Evolutionary conservation across 2,329 filamentous ascomycete genomes (phyloP).

Genomic region (Penicillium italicum): DNA sequence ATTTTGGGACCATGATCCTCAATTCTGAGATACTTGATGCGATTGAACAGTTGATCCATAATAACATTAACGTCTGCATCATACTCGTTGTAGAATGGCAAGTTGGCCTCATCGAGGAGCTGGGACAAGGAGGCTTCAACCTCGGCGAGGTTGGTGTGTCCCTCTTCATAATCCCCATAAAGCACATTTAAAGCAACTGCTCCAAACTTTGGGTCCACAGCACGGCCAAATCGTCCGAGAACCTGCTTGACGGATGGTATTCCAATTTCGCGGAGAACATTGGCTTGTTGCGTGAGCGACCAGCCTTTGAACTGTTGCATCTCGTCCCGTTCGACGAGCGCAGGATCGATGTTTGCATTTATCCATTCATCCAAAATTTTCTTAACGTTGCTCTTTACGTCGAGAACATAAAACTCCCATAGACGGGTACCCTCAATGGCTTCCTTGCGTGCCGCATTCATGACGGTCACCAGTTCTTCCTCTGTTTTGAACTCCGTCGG

Average conservation of each 20-base stretch:
- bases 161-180: conserved; percentile 63
- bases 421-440: conserved; percentile 74
- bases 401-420: conserved; percentile 90
- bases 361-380: conserved; percentile 70
- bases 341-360: conserved; percentile 32
- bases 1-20: conserved; percentile 86
- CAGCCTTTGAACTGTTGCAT: conserved; percentile 54
- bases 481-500: conserved; percentile 68
- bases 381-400: conserved; percentile 69
- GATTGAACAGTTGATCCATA: conserved; percentile 85
- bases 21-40: conserved; percentile 91
- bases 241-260: conserved; percentile 69
- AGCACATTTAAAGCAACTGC: conserved; percentile 66
- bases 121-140: conserved; percentile 53
- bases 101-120: conserved; percentile 78
- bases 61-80: conserved; percentile 78
- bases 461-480: conserved; percentile 74
- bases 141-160: conserved; percentile 41
- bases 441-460: conserved; percentile 77
- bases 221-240: conserved; percentile 73
- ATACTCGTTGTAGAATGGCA: conserved; percentile 88
- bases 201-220: conserved; percentile 64
- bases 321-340: conserved; percentile 13
- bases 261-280: conserved; percentile 63
- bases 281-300: conserved; percentile 56